Evolutionary conservation across 106 monocot species (phyloP).

Genomic region (Apostasia shenzhenica): DNA sequence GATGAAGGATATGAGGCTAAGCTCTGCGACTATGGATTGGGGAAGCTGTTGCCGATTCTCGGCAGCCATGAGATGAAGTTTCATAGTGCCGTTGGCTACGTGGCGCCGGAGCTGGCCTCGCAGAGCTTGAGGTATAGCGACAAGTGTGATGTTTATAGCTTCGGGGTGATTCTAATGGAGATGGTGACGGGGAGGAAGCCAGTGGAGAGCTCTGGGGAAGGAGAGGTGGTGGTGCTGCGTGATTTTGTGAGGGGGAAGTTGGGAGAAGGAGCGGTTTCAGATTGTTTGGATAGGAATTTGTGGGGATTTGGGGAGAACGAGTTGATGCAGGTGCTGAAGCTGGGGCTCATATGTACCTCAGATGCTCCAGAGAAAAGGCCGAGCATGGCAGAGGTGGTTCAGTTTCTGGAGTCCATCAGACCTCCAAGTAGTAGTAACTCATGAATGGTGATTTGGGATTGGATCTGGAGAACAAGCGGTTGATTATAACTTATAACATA

Average conservation of each 20-base stretch:
- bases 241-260: slow-evolving; percentile 66
- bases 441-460: slow-evolving; percentile 11
- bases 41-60: slow-evolving; percentile 70
- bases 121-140: slow-evolving; percentile 78
- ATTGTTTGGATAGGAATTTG: slow-evolving; percentile 71
- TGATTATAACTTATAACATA: background rate
- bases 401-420: slow-evolving; percentile 81
- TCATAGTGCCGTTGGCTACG: slow-evolving; percentile 69
- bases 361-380: slow-evolving; percentile 59
- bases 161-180: slow-evolving; percentile 85
- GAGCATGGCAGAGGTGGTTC: slow-evolving; percentile 94
- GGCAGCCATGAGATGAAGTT: slow-evolving; percentile 42
- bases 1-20: slow-evolving; percentile 65
- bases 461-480: background rate
- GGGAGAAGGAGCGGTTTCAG: slow-evolving; percentile 52
- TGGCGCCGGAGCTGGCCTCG: slow-evolving; percentile 82
- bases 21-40: slow-evolving; percentile 82
- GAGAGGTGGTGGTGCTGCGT: slow-evolving; percentile 54
- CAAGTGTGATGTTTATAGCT: slow-evolving; percentile 95
- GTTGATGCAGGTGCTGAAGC: slow-evolving; percentile 80
- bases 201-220: slow-evolving; percentile 50
- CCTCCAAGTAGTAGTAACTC: slow-evolving; percentile 3
- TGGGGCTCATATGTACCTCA: slow-evolving; percentile 83
- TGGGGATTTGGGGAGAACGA: slow-evolving; percentile 61
- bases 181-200: slow-evolving; percentile 82